phyloP scores from a whole-genome alignment of 2,329 filamentous ascomycete genomes.

The Aspergillus tanneri region DNA sequence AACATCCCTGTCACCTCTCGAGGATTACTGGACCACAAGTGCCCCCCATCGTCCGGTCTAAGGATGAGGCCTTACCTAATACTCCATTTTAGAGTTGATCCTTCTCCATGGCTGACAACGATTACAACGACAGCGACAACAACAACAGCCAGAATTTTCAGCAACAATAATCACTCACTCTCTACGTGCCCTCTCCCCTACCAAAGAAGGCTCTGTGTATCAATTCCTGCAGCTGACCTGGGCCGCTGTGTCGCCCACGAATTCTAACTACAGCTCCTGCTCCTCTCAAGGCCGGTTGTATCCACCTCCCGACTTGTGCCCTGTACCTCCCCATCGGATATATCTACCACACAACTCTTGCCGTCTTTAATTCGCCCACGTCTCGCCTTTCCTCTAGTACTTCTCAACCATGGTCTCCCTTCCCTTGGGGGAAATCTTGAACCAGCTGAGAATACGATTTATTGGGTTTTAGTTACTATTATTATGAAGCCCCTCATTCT shows the following conservation, averaged over 20 bases:
- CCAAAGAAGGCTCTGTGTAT: slow-evolving; percentile 1
- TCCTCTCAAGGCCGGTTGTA: slow-evolving; percentile 1
- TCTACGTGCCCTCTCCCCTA: background rate
- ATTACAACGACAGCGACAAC: no score
- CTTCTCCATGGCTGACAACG: no score
- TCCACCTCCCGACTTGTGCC: slow-evolving; percentile 4
- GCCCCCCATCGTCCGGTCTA: background rate
- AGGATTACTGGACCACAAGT: background rate
- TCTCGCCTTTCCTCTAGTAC: background rate
- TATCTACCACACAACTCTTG: slow-evolving; percentile 8
- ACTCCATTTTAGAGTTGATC: background rate
- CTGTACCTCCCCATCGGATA: slow-evolving; percentile 13
- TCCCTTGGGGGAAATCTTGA: background rate
- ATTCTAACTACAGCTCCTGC: background rate
- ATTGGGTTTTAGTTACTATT: no score
- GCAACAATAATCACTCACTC: background rate
- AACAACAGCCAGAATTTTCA: no score
- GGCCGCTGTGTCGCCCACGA: background rate
- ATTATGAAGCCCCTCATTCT: background rate
- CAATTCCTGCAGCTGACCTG: slow-evolving; percentile 2
- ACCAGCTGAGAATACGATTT: background rate
- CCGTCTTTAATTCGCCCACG: slow-evolving; percentile 1
- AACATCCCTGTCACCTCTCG: background rate
- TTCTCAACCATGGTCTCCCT: background rate
- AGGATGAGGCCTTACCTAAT: slow-evolving; percentile 4